phyloP scores from a whole-genome alignment of 495 filamentous ascomycete genomes.

The Penicillium coprophilum region DNA sequence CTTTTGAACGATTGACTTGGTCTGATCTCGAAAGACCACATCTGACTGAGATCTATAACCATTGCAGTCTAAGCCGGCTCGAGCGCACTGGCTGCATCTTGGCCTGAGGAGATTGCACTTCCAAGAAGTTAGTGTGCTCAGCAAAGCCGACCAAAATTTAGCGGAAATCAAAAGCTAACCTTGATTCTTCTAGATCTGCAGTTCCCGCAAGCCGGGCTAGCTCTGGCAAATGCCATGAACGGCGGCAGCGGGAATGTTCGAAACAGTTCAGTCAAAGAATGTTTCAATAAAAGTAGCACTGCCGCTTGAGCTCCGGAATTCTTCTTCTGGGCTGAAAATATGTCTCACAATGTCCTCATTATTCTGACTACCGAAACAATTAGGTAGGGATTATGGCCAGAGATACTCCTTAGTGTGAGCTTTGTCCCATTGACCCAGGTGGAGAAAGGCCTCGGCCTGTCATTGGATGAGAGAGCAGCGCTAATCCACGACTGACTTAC shows the following conservation, averaged over 20 bases:
- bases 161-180: neutral
- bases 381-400: neutral
- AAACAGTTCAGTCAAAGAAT: neutral
- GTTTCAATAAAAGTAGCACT: neutral
- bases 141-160: neutral
- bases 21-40: slow-evolving; percentile 4
- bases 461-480: neutral
- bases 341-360: neutral
- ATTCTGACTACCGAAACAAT: neutral
- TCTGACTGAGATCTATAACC: slow-evolving; percentile 5
- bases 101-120: slow-evolving; percentile 2
- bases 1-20: neutral
- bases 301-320: neutral
- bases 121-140: neutral
- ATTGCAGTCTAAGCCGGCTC: neutral
- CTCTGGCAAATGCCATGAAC: neutral
- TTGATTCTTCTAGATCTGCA: slow-evolving; percentile 1
- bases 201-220: slow-evolving; percentile 6
- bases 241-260: neutral
- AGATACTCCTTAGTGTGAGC: neutral
- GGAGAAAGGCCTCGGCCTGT: neutral
- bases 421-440: neutral
- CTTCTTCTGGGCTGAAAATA: neutral
- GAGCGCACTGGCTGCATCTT: slow-evolving; percentile 2
- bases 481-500: slow-evolving; percentile 3